Base-by-base conservation (phyloP, 495 filamentous ascomycete genomes). In the Extremus antarcticus region DNA sequence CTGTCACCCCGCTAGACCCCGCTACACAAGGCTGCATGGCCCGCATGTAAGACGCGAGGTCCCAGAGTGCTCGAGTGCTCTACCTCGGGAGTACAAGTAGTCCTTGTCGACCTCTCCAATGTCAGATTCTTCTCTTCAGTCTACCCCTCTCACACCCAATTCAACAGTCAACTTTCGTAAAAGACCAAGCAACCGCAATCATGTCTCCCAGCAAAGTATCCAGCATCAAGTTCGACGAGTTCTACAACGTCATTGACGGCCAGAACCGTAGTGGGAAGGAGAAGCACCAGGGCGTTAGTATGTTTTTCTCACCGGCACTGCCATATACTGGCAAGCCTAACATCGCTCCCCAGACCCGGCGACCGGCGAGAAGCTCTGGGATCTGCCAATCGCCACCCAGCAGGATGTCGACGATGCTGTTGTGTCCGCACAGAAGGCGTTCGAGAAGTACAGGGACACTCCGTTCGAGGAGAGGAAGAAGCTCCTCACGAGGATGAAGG, bases 331-430 rank as follows among this genome's bases (percentile, higher is more conserved):
- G 7, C 7, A 35, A 35, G 4, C 7, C 29, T 35, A 77, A 35
- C 29, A 35, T 4, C 29, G 7, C 13, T 35, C 29, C 4, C 4
- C 29, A 35, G 29, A 80, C 62, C 78, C 79, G 0, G 68, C 74
- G 9, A 80, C 68, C 17, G 66, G 66, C 23, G 62, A 79, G 51
- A 66, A 71, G 24, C 74, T 78, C 39, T 76, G 76, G 55, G 72
- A 73, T 35, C 77, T 83, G 9, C 77, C 80, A 0, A 66, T 83
- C 39, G 71, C 72, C 0, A 75, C 67, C 2, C 67, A 72, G 25
- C 61, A 74, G 35, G 80, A 85, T 50, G 68, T 84, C 20, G 74
- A 83, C 57, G 66, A 68, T 19, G 78, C 80, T 13, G 76, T 80
- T 0, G 47, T 58, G 0, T 68, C 71, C 7, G 80, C 71, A 1